Evolutionary conservation across 2,329 filamentous ascomycete genomes (phyloP).

Genomic region (Colletotrichum sp.): DNA sequence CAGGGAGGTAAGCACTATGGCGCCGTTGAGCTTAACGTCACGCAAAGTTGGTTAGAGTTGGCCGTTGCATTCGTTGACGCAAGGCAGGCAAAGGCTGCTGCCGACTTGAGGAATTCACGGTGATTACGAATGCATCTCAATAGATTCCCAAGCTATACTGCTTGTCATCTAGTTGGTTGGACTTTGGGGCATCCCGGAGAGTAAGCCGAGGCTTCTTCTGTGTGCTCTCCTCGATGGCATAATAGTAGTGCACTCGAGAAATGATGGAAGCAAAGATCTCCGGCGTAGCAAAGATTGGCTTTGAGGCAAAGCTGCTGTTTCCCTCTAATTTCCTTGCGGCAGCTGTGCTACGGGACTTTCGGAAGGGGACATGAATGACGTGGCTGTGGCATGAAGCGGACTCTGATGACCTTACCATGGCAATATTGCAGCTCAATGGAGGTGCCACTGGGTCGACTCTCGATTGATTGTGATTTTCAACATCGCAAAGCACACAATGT

Average conservation of each 20-base stretch:
- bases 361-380: not conserved
- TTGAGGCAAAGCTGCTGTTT: not conserved
- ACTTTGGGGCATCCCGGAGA: not conserved
- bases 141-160: not conserved
- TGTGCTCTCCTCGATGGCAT: accelerated
- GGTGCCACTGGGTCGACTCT: not conserved
- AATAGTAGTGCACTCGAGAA: not conserved
- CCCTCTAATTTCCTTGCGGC: not conserved
- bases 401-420: not conserved
- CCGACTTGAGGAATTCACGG: not conserved
- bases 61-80: not conserved
- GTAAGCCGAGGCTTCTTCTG: not conserved
- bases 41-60: not conserved
- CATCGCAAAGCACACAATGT: not conserved
- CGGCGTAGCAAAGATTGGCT: not conserved
- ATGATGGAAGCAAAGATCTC: not conserved
- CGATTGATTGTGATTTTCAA: not conserved
- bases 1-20: not conserved
- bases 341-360: not conserved
- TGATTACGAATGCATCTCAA: not conserved
- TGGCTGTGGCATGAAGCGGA: not conserved
- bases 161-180: not conserved
- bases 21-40: not conserved
- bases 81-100: not conserved
- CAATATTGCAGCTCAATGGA: not conserved